phyloP scores from a whole-genome alignment of 2,329 filamentous ascomycete species.

The Aureobasidium sp. region DNA sequence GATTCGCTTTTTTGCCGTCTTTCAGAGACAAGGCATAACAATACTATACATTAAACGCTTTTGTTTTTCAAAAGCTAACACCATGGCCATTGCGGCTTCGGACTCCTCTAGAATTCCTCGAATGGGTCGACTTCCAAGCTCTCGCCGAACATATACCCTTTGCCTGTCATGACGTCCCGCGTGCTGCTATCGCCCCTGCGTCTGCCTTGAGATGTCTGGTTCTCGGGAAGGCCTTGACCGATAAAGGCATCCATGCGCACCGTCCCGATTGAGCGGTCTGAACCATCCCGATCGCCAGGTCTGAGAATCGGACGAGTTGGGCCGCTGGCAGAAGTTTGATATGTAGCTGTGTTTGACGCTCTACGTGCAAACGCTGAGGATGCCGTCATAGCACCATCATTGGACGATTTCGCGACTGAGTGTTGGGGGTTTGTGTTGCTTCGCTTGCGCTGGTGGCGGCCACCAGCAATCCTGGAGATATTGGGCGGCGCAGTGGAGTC shows the following conservation, averaged over 20 bases:
- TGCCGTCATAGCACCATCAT: constrained; percentile 19
- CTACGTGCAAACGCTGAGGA: background rate
- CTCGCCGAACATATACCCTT: constrained; percentile 1
- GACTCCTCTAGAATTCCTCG: constrained; percentile 9
- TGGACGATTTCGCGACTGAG: constrained; percentile 42
- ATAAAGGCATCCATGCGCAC: constrained; percentile 91
- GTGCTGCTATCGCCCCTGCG: background rate
- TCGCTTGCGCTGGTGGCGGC: constrained; percentile 66
- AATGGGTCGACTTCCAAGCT: background rate
- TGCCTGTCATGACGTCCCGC: background rate
- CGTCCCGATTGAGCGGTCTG: constrained; percentile 52
- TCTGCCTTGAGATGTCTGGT: background rate
- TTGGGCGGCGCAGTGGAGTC: constrained; percentile 63
- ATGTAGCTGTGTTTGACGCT: background rate
- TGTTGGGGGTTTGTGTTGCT: constrained; percentile 79
- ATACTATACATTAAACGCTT: background rate
- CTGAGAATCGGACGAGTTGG: constrained; percentile 37
- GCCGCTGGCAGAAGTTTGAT: constrained; percentile 68
- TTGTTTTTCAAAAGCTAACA: background rate
- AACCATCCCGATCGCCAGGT: constrained; percentile 23
- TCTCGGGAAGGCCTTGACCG: background rate
- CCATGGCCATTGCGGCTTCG: background rate
- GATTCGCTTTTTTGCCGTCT: background rate
- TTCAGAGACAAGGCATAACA: background rate
- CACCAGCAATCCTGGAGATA: constrained; percentile 58